Evolutionary conservation across 2,329 filamentous ascomycete species (phyloP), one percentile per base, ranked within the genome.

Genomic region (Triangularia verruculosa): DNA sequence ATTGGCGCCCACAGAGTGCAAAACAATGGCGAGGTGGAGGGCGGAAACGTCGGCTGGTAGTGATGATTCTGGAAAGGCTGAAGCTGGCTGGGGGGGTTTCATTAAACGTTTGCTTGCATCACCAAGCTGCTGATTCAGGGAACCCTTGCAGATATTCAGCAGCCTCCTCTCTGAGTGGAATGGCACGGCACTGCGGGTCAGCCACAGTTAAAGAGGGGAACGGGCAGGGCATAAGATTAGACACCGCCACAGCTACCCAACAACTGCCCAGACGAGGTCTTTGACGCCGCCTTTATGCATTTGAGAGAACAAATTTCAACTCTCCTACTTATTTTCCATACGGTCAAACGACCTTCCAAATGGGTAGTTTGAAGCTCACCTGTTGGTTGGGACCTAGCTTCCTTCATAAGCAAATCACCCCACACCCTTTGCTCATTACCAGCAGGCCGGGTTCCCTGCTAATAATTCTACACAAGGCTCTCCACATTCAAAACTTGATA

Each of bases 51-150:
- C 25, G 25, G 32, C 27, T 32, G 32, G 39, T 54, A 24, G 9
- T 54, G 51, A 54, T 28, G 51, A 27, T 28, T 53, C 24, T 28
- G 51, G 51, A 28, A 61, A 32, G 24, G 27, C 8, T 61, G 47
- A 13, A 54, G 17, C 39, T 61, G 15, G 28, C 13, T 32, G 30
- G 27, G 39, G 47, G n/a, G 12, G 47, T 55, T 20, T 54, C 51
- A 28, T 54, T 54, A 27, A 54, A 54, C 51, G 51, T 7, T 54
- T 25, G 51, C 22, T 54, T 54, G 51, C 51, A 54, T 54, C 51
- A 54, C 51, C 22, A 54, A 22, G 22, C 25, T 25, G 11, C 51
- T 28, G 22, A 15, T 28, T 25, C 51, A 54, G 51, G 51, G 51
- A 54, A 54, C 15, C 51, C 51, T 54, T 54, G 51, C 51, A 47